These are phyloP conservation scores for Lachnellula occidentalis DNA, from an alignment of 2,329 filamentous ascomycete species.

Conservation along the genomic window DNA sequence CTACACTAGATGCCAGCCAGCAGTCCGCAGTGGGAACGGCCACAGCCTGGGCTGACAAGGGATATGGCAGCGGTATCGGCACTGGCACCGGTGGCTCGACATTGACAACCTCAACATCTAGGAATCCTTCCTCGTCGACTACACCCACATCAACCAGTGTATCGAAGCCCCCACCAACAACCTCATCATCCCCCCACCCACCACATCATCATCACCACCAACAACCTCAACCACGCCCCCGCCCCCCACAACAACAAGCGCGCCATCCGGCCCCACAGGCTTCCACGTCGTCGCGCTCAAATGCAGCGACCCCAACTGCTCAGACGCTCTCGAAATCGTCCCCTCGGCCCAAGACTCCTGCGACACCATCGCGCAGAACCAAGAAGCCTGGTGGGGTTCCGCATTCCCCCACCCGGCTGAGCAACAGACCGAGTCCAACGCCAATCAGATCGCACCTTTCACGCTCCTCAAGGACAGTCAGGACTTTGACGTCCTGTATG, in stretches of 20 bases:
- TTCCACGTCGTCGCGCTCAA: neutral
- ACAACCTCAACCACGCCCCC: neutral
- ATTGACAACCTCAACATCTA: neutral
- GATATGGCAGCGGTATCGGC: too few species aligned
- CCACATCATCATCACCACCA: neutral
- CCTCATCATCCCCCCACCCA: neutral
- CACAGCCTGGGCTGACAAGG: too few species aligned
- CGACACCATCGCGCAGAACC: neutral
- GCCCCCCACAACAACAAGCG: neutral
- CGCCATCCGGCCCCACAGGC: neutral
- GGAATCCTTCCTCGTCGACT: neutral
- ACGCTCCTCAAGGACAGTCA: neutral
- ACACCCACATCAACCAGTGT: neutral
- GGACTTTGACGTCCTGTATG: neutral
- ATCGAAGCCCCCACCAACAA: too few species aligned
- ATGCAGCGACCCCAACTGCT: neutral
- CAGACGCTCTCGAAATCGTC: neutral
- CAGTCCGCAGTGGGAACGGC: too few species aligned
- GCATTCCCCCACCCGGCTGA: neutral
- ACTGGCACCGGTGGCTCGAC: too few species aligned
- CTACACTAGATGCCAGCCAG: too few species aligned
- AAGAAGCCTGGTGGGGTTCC: neutral
- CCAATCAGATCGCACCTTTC: neutral
- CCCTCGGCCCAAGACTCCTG: neutral
- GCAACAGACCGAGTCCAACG: neutral